Conservation (phyloP, 352 stramenopile genomes). For the Globisporangium yorkense region DNA sequence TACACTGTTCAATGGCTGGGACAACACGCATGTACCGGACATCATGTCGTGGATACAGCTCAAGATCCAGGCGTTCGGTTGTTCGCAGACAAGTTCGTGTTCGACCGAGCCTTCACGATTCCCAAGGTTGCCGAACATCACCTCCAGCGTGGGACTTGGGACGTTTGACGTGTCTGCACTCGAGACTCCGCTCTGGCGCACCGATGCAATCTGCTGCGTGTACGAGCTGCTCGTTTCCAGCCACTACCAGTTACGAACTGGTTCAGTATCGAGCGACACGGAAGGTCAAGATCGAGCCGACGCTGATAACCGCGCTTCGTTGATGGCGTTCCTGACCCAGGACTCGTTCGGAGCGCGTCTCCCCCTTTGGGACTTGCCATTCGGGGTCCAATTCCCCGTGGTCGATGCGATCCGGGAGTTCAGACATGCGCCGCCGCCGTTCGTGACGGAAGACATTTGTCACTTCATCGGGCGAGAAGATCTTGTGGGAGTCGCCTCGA, state of each 20-base stretch:
- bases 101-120: conserved; percentile 12
- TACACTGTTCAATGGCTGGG: conserved; percentile 5
- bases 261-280: background rate
- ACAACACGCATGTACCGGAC: conserved; percentile 35
- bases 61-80: conserved; percentile 6
- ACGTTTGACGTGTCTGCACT: background rate
- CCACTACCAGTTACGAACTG: background rate
- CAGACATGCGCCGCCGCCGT: conserved; percentile 51
- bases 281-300: background rate
- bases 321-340: conserved; percentile 51
- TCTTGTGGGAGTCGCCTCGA: conserved; percentile 23
- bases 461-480: conserved; percentile 57
- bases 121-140: conserved; percentile 12
- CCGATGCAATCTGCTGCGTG: conserved; percentile 29
- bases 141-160: background rate
- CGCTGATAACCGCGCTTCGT: conserved; percentile 12
- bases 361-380: conserved; percentile 47
- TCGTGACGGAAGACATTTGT: conserved; percentile 48
- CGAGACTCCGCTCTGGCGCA: conserved; percentile 20
- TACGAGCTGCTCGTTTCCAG: conserved; percentile 26
- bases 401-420: conserved; percentile 48
- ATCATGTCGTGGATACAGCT: conserved; percentile 45
- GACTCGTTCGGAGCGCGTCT: conserved; percentile 29
- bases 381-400: conserved; percentile 54
- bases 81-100: background rate